Percentiles rank a stretch among this genome's conserved stretches.
Conservation (phyloP, 1,139 yeast species). For the Magnusiomyces clavatus region DNA sequence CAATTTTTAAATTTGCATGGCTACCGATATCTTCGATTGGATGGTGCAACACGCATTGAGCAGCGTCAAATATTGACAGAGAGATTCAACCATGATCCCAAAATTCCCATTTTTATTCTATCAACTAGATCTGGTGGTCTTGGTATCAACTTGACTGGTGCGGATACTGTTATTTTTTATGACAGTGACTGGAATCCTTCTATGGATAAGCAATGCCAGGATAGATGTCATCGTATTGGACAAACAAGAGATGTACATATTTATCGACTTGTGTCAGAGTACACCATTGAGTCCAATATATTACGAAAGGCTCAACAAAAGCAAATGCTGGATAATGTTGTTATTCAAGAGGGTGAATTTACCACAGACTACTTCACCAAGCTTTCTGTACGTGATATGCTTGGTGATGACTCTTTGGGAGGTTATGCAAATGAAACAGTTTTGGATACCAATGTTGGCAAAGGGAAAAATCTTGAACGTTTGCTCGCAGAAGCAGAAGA, state of each 20-base stretch:
- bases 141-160: slow-evolving; percentile 96
- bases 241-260: slow-evolving; percentile 97
- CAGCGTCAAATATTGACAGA: slow-evolving; percentile 94
- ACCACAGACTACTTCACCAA: slow-evolving; percentile 94
- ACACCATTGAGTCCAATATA: slow-evolving; percentile 92
- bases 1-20: slow-evolving; percentile 93
- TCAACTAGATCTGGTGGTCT: slow-evolving; percentile 97
- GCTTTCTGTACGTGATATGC: slow-evolving; percentile 78
- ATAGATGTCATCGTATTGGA: slow-evolving; percentile 97
- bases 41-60: slow-evolving; percentile 96
- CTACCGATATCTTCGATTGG: slow-evolving; percentile 86
- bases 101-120: slow-evolving; percentile 83
- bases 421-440: slow-evolving; percentile 35
- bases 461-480: slow-evolving; percentile 42
- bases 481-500: slow-evolving; percentile 92
- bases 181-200: slow-evolving; percentile 99
- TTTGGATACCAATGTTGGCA: slow-evolving; percentile 23
- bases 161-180: slow-evolving; percentile 97
- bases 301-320: slow-evolving; percentile 93
- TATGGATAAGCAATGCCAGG: slow-evolving; percentile 99
- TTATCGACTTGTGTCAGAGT: slow-evolving; percentile 91
- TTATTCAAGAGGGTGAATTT: slow-evolving; percentile 96
- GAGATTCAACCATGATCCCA: slow-evolving; percentile 77
- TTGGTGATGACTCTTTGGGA: slow-evolving; percentile 48
- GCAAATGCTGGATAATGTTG: slow-evolving; percentile 88